Evolutionary conservation across 805 yeast genomes (phyloP).

Genomic region (Teunomyces atbi): DNA sequence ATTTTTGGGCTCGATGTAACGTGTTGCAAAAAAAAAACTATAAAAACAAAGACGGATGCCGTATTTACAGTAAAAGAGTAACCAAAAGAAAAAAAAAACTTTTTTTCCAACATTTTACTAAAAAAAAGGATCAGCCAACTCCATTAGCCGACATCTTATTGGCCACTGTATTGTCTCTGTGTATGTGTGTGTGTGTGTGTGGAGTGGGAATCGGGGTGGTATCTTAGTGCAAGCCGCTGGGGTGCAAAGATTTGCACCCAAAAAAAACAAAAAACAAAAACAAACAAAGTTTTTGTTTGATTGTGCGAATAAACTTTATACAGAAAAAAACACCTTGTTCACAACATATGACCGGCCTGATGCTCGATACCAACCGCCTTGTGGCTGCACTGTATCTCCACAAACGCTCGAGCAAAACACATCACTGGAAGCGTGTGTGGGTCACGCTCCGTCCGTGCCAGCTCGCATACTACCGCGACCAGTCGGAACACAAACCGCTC

Average conservation of each 20-base stretch:
- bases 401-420: conserved; percentile 32
- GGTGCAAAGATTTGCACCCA: too few species aligned
- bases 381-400: conserved; percentile 25
- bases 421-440: conserved; percentile 41
- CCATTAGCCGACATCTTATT: too few species aligned
- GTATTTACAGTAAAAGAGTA: neutral
- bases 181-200: too few species aligned
- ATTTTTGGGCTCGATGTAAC: neutral
- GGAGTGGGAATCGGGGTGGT: too few species aligned
- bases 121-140: too few species aligned
- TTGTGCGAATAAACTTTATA: too few species aligned
- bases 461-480: conserved; percentile 38
- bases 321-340: too few species aligned
- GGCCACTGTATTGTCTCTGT: too few species aligned
- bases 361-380: conserved; percentile 15
- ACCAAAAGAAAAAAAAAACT: neutral
- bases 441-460: conserved; percentile 38
- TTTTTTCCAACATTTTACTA: too few species aligned
- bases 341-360: neutral
- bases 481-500: conserved; percentile 36
- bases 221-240: too few species aligned
- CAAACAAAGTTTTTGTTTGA: too few species aligned
- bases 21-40: neutral
- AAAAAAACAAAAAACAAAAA: too few species aligned
- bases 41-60: neutral